Percentiles rank a stretch among this genome's conserved stretches.
phyloP scores from a whole-genome alignment of 441 rosid genomes.

The Raphanus hybrid region DNA sequence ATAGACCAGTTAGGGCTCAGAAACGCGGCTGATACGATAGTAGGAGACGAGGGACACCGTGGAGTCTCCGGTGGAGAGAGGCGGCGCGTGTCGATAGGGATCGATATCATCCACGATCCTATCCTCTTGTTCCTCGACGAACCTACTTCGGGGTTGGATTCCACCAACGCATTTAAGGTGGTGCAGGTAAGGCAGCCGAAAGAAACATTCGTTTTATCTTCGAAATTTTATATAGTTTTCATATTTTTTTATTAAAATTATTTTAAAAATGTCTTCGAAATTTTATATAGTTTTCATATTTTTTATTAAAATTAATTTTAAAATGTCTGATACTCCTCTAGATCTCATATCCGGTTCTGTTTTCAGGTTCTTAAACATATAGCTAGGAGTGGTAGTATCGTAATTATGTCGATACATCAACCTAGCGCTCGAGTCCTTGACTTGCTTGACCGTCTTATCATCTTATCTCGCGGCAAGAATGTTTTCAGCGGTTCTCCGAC shows the following conservation, averaged over 20 bases:
- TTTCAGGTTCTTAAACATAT: constrained; percentile 63
- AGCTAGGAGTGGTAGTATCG: constrained; percentile 74
- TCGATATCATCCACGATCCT: constrained; percentile 84
- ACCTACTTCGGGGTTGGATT: constrained; percentile 79
- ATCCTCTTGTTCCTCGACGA: constrained; percentile 78
- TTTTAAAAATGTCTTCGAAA: too few species aligned
- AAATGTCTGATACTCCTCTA: too few species aligned
- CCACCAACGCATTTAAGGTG: constrained; percentile 78
- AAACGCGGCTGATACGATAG: constrained; percentile 65
- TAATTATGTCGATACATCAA: constrained; percentile 86
- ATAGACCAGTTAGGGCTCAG: constrained; percentile 71
- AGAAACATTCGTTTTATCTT: too few species aligned
- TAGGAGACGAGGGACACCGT: constrained; percentile 79
- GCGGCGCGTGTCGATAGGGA: constrained; percentile 78
- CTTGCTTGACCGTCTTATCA: constrained; percentile 70
- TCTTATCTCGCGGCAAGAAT: constrained; percentile 73
- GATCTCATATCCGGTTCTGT: neutral
- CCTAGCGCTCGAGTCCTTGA: constrained; percentile 78
- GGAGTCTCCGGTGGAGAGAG: constrained; percentile 90
- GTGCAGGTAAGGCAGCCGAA: constrained; percentile 47
- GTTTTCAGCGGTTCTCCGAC: constrained; percentile 68
- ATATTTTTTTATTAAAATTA: too few species aligned
- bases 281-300: too few species aligned
- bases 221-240: too few species aligned
- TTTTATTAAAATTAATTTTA: too few species aligned